Evolutionary conservation across 768 basidiomycete genomes (phyloP), one percentile per base, ranked within the genome.

Genomic region (Phylloporus sp.): DNA sequence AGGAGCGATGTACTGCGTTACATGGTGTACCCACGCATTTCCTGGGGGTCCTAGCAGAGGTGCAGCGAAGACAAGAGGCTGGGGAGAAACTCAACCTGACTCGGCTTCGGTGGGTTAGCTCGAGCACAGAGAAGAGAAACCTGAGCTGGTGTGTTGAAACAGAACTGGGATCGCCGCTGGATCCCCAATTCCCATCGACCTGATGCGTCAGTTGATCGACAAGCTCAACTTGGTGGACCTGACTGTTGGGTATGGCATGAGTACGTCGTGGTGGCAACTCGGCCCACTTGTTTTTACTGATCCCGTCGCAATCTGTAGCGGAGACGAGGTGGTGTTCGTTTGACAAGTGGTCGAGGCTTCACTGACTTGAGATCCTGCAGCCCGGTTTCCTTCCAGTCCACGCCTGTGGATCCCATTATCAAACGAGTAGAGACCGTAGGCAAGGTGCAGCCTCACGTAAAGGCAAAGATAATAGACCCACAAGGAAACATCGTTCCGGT

Each of bases 21-120:
- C 90, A 92, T 56, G 90, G 90, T 7, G 90, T 92, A 6, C 90
- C 90, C 0, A 92, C 90, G 0, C 90, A 92, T 63, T 91, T 91
- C 66, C 73, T 89, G 1, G 89, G 84, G 6, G 80, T 91, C 1
- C 70, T 91, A 23, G 66, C 76, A 0, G 88, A 91, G 63, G 76
- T 91, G 9, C 77, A 82, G 51, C 78, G 72, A 52, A 71, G 86
- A 44, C 71, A 72, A 31, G 63, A 71, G 0, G 68, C 49, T 8
- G 81, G 82, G 0, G 72, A 78, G 48, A 58, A 54, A 6, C 55
- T 81, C 4, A 78, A 87, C 57, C 71, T 81, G 6, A 68, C 72
- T 35, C 68, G 62, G 6, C 69, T 91, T 15, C 74, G 88, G 88
- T 87, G 55, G 24, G 71, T 57, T 15, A 15, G 2, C 5, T 22